Evolutionary conservation across 208 protist genomes (phyloP).

Genomic region (Trypanosoma scelopori): DNA sequence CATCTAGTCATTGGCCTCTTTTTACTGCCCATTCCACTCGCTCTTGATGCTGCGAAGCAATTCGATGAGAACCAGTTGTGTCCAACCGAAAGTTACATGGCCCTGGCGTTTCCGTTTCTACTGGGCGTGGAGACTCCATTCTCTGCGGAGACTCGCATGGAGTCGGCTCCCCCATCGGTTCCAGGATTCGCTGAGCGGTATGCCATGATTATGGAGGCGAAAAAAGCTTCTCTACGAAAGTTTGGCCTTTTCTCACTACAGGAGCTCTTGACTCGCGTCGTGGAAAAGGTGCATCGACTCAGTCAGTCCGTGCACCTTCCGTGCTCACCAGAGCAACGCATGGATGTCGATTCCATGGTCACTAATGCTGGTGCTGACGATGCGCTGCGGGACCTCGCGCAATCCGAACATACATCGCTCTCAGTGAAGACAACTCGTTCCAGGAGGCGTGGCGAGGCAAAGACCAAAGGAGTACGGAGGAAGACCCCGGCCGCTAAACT

Average conservation of each 20-base stretch:
- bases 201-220: neutral
- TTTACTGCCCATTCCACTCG: conserved; percentile 49
- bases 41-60: conserved; percentile 25
- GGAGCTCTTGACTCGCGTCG: conserved; percentile 7
- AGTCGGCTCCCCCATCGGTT: neutral
- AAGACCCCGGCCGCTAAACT: neutral
- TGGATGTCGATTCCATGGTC: too few relatives aligned
- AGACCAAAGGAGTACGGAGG: neutral
- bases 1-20: conserved; percentile 69
- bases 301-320: conserved; percentile 25
- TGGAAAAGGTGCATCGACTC: conserved; percentile 1
- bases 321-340: neutral
- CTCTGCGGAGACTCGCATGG: neutral
- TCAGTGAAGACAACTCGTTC: neutral
- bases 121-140: too few relatives aligned
- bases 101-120: neutral
- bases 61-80: conserved; percentile 25
- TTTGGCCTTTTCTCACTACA: conserved; percentile 20
- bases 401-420: too few relatives aligned
- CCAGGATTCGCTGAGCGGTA: conserved; percentile 7
- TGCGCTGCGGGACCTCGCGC: too few relatives aligned
- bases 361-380: too few relatives aligned
- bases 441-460: neutral
- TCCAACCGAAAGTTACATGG: neutral
- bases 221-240: neutral